Percentiles rank a stretch among this genome's conserved stretches.
These are phyloP conservation scores for Letharia columbiana DNA, from an alignment of 495 filamentous ascomycete species.

Conservation along the genomic window DNA sequence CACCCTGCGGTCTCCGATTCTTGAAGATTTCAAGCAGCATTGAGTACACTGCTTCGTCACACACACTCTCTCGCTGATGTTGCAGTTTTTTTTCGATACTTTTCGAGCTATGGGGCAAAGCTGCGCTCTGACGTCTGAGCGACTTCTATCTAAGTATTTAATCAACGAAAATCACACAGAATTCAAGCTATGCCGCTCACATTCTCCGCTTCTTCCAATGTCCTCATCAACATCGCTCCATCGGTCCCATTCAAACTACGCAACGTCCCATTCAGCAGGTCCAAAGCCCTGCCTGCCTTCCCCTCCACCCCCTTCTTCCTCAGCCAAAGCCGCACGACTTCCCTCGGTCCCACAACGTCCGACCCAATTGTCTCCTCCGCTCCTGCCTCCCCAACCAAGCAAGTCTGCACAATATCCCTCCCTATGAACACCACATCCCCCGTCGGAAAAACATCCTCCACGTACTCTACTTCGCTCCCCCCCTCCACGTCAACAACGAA, in stretches of 20 bases:
- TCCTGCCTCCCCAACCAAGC: not conserved
- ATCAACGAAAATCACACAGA: no score
- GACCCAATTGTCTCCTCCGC: not conserved
- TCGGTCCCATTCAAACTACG: not conserved
- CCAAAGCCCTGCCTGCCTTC: not conserved
- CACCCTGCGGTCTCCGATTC: not conserved
- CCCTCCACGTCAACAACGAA: not conserved
- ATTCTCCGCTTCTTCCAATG: not conserved
- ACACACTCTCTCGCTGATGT: not conserved
- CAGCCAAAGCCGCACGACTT: not conserved
- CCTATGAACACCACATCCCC: not conserved
- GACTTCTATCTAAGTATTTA: not conserved
- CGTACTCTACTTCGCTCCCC: not conserved
- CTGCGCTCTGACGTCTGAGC: not conserved
- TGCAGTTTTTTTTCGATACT: not conserved
- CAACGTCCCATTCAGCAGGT: not conserved
- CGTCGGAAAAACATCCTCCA: not conserved
- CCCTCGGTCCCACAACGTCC: not conserved
- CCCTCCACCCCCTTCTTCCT: not conserved
- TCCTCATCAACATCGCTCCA: not conserved
- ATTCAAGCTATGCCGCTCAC: not conserved
- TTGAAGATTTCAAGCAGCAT: not conserved
- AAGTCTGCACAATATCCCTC: not conserved
- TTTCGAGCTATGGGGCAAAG: not conserved
- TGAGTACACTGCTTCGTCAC: not conserved